Conservation (phyloP, 2,329 filamentous ascomycete species). For the Penicillium sclerotigenum region DNA sequence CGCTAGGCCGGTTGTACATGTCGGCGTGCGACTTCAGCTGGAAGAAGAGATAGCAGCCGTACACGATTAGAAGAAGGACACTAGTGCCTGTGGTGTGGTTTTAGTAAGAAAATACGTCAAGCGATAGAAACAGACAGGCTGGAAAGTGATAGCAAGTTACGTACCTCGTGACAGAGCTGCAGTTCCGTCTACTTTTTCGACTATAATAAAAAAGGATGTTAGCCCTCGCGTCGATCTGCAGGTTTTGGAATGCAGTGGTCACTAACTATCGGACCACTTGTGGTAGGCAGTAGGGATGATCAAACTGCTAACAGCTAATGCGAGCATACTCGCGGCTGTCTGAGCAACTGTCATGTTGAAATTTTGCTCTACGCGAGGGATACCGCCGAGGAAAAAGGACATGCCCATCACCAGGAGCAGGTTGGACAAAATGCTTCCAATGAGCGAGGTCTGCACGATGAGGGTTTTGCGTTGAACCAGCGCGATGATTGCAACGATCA, state of each 20-base stretch:
- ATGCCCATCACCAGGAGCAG: conserved; percentile 84
- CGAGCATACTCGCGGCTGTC: conserved; percentile 77
- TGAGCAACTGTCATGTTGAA: conserved; percentile 93
- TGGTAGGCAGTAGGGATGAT: conserved; percentile 90
- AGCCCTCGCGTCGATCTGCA: neutral
- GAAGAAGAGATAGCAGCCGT: conserved; percentile 80
- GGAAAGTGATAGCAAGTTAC: neutral
- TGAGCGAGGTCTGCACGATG: conserved; percentile 89
- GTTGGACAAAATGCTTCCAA: conserved; percentile 89
- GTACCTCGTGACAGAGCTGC: conserved; percentile 34
- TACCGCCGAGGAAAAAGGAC: conserved; percentile 84
- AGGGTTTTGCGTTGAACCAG: conserved; percentile 68
- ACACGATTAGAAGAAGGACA: conserved; percentile 80
- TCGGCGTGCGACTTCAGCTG: conserved; percentile 80
- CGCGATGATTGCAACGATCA: conserved; percentile 86
- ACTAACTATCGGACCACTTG: conserved; percentile 47
- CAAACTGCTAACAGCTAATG: conserved; percentile 73
- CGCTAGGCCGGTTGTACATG: conserved; percentile 75
- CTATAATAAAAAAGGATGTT: neutral
- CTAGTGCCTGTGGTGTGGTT: conserved; percentile 45
- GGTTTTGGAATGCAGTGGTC: neutral
- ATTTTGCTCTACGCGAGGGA: conserved; percentile 74
- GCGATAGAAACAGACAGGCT: neutral
- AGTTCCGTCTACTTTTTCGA: conserved; percentile 4
- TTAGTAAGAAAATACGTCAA: neutral